These are phyloP conservation scores for Malassezia furfur DNA, from an alignment of 1,284 basidiomycete genomes.

Conservation along the genomic window DNA sequence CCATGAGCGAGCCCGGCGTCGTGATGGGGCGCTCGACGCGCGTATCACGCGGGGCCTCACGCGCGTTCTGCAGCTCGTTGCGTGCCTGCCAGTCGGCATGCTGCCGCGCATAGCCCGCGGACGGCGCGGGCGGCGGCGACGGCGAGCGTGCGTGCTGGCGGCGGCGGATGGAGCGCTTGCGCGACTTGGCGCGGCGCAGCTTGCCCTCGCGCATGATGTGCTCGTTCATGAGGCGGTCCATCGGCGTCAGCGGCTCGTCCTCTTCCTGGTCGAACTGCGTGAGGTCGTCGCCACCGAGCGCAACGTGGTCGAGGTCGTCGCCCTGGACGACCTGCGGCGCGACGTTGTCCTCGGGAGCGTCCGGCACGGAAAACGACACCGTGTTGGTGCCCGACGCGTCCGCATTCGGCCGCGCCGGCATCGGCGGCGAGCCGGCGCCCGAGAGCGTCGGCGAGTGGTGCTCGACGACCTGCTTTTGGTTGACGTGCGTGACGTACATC, in stretches of 20 bases:
- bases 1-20: slow-evolving; percentile 1
- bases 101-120: slow-evolving; percentile 67
- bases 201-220: slow-evolving; percentile 62
- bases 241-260: slow-evolving; percentile 56
- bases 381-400: too few species aligned
- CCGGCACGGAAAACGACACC: not conserved
- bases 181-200: slow-evolving; percentile 55
- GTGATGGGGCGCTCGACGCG: not conserved
- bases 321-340: slow-evolving; percentile 8
- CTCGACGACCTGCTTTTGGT: slow-evolving; percentile 15
- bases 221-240: slow-evolving; percentile 59
- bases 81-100: slow-evolving; percentile 67
- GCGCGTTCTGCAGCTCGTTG: slow-evolving; percentile 1
- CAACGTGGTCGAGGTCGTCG: slow-evolving; percentile 50
- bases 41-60: not conserved
- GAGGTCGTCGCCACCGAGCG: slow-evolving; percentile 59
- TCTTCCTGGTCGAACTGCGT: slow-evolving; percentile 73
- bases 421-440: not conserved
- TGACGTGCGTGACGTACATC: slow-evolving; percentile 58
- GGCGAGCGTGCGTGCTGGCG: slow-evolving; percentile 17
- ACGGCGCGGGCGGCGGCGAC: not conserved
- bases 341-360: not conserved
- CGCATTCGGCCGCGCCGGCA: not conserved
- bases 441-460: not conserved
- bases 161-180: slow-evolving; percentile 10